Base-by-base conservation (phyloP, 352 stramenopile species). In the Phytophthora macrochlamydospora region DNA sequence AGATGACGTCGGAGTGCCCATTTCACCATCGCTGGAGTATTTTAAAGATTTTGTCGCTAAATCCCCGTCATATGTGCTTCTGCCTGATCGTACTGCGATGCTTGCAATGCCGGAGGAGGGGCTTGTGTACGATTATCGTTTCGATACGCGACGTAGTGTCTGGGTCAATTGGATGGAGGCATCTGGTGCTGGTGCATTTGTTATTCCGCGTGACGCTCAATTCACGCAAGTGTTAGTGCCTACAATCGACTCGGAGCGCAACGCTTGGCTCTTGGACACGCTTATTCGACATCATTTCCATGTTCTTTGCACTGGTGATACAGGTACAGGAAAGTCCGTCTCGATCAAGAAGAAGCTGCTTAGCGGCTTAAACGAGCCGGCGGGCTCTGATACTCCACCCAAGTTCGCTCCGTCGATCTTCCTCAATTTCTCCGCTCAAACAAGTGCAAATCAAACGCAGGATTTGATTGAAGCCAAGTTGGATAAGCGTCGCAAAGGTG, bases 391-490 rank as follows among this genome's bases (percentile, higher is more conserved):
- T 3, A 45, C 54, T 12, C 45, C 64, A 4, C 52, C 48, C 2
- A 71, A 70, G 44, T 98, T 95, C 53, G 89, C 83, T 31, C 40
- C 63, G 9, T 95, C 78, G 9, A 97, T 98, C 46, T 93, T 97
- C 48, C 80, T 98, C 44, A 98, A 97, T 56, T 98, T 98, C n/a
- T 97, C 88, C 7, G 93, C 94, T 0, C 91, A 98, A 58, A 98
- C 94, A 12, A 96, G 81, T 59, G 91, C 94, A 8, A 98, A 98
- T 62, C 91, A 98, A 64, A 98, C 93, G 6, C 93, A 98, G 65
- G 92, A 98, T 50, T 89, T 98, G 43, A 98, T 98, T 51, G 94
- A 98, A 61, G 87, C 77, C 24, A 98, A 98, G 76, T 81, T 98
- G 7, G 92, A 98, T 61, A 98, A 98, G 74, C 83, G 94, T 2